Conservation (phyloP, 2,329 filamentous ascomycete genomes). For the Xylaria digitata region DNA sequence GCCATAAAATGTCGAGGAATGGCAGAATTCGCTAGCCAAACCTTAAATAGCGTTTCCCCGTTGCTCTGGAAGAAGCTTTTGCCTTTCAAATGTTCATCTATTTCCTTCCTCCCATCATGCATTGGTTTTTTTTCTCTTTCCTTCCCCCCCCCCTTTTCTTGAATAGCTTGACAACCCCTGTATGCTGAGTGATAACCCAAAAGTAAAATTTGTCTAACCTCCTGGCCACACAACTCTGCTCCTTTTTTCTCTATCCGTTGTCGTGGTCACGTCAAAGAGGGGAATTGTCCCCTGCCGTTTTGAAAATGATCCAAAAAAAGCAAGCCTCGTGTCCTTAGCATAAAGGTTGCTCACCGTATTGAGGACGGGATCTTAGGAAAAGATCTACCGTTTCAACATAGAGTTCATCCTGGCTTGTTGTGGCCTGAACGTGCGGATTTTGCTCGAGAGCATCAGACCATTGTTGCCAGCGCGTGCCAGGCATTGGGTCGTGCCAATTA, state of each 20-base stretch:
- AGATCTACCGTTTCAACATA: conserved; percentile 70
- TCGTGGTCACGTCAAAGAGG: conserved; percentile 8
- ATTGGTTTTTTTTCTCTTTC: no score
- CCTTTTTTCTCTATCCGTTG: conserved; percentile 25
- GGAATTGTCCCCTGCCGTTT: no score
- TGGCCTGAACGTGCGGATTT: conserved; percentile 71
- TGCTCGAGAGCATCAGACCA: conserved; percentile 78
- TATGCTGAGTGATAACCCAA: neutral
- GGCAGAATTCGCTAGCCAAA: neutral
- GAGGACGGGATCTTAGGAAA: conserved; percentile 43
- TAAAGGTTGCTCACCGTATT: conserved; percentile 24
- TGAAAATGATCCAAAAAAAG: neutral
- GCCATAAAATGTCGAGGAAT: neutral
- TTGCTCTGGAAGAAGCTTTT: neutral
- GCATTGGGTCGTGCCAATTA: conserved; percentile 72
- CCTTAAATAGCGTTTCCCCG: neutral
- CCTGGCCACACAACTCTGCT: neutral
- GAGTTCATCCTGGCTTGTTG: conserved; percentile 70
- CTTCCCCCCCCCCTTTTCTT: no score
- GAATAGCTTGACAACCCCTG: neutral
- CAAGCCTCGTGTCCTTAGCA: neutral
- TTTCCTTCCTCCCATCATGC: neutral
- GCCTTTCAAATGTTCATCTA: neutral
- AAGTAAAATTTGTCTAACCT: conserved; percentile 15
- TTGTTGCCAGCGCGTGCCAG: conserved; percentile 71